Percentiles rank a stretch among this genome's conserved stretches.
Evolutionary conservation across 352 stramenopile genomes (phyloP).

Genomic region (Elongisporangium anandrum): DNA sequence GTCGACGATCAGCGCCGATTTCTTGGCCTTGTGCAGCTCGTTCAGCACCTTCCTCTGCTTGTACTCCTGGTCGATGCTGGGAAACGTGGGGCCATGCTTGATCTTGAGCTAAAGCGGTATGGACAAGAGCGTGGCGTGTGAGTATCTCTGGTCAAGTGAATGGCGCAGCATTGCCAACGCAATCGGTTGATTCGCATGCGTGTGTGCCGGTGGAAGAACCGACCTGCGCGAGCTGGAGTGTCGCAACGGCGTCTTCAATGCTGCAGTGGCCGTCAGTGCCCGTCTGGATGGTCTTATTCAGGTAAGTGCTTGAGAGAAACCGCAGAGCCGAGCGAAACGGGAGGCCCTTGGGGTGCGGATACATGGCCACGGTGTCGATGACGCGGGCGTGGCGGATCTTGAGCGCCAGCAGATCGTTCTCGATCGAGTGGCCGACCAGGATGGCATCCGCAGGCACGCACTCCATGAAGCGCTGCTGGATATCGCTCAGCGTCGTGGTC

Average conservation of each 20-base stretch:
- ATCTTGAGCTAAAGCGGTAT: slow-evolving; percentile 53
- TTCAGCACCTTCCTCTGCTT: slow-evolving; percentile 77
- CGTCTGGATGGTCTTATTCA: slow-evolving; percentile 73
- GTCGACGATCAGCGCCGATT: slow-evolving; percentile 77
- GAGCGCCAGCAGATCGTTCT: slow-evolving; percentile 80
- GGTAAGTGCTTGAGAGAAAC: slow-evolving; percentile 67
- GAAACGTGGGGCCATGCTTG: slow-evolving; percentile 69
- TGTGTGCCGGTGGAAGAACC: not conserved
- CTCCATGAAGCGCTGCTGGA: slow-evolving; percentile 58
- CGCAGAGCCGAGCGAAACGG: slow-evolving; percentile 75
- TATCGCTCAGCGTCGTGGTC: slow-evolving; percentile 49
- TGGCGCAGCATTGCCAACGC: not conserved
- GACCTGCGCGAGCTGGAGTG: slow-evolving; percentile 63
- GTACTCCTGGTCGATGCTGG: slow-evolving; percentile 63
- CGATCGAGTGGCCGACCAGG: slow-evolving; percentile 85
- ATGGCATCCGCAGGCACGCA: slow-evolving; percentile 67
- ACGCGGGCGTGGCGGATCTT: slow-evolving; percentile 64
- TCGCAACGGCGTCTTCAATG: slow-evolving; percentile 73
- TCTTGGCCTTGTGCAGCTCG: slow-evolving; percentile 65
- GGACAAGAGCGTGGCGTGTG: not conserved
- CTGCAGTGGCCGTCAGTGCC: slow-evolving; percentile 72
- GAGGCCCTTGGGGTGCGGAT: slow-evolving; percentile 72
- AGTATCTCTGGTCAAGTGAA: not conserved
- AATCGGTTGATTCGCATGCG: not conserved
- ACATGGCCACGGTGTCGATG: slow-evolving; percentile 81